These are phyloP conservation scores for Pigoraptor vietnamica DNA, from an alignment of 78 protist genomes.

Conservation along the genomic window DNA sequence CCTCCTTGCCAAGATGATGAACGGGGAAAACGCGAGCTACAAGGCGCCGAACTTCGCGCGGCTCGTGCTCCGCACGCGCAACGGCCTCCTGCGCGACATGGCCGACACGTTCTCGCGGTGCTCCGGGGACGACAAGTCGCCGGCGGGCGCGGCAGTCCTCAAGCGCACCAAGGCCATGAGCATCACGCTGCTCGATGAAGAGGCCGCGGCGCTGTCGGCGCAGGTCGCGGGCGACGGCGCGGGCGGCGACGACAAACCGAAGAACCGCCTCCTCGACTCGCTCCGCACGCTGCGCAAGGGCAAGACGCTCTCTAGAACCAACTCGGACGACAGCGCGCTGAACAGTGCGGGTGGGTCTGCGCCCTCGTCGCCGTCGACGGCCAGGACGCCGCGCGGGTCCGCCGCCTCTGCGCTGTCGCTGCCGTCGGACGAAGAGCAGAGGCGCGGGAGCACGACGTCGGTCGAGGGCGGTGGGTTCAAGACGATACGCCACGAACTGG, in stretches of 20 bases:
- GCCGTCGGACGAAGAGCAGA: no score
- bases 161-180: not conserved
- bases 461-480: not conserved
- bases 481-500: not conserved
- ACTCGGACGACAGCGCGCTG: not conserved
- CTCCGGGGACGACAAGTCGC: not conserved
- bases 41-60: not conserved
- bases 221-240: no score
- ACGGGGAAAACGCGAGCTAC: not conserved
- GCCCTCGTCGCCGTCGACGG: not conserved
- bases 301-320: not conserved
- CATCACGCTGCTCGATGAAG: not conserved
- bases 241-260: not conserved
- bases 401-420: not conserved
- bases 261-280: not conserved
- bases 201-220: no score
- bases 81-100: not conserved
- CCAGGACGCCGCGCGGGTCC: no score
- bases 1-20: not conserved
- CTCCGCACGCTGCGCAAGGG: not conserved
- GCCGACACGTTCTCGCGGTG: not conserved
- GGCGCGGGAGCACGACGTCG: no score
- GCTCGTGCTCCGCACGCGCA: not conserved
- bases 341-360: not conserved
- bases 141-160: not conserved